Evolutionary conservation across 768 basidiomycete species (phyloP).

Genomic region (Calocybe cyanea): DNA sequence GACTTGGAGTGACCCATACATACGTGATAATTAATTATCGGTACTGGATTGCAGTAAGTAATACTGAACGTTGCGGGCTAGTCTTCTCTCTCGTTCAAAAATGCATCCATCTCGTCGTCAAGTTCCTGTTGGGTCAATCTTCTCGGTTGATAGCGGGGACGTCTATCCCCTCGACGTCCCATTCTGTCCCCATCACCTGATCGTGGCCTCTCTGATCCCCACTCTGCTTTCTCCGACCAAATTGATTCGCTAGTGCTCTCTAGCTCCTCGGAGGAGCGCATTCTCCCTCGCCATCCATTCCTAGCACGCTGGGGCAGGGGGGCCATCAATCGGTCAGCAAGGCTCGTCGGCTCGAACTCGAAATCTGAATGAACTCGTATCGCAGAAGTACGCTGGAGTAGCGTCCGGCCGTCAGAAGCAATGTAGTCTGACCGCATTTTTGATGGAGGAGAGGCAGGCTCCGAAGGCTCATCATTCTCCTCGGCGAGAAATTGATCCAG

Average conservation of each 20-base stretch:
- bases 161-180: conserved; percentile 26
- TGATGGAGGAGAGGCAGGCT: conserved; percentile 49
- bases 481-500: conserved; percentile 65
- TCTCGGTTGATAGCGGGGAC: conserved; percentile 37
- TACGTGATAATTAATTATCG: too few species aligned
- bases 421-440: conserved; percentile 71
- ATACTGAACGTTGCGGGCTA: too few species aligned
- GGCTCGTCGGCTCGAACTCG: conserved; percentile 22
- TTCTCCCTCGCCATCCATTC: conserved; percentile 18
- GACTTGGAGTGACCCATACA: too few species aligned
- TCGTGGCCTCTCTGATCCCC: conserved; percentile 11
- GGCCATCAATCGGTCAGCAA: conserved; percentile 44
- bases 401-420: conserved; percentile 42
- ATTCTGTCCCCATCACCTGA: conserved; percentile 13
- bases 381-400: conserved; percentile 53
- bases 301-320: conserved; percentile 41
- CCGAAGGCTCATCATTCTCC: conserved; percentile 14
- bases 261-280: conserved; percentile 17
- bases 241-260: conserved; percentile 18
- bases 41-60: too few species aligned
- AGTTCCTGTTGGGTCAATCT: conserved; percentile 71
- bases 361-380: conserved; percentile 36
- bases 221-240: conserved; percentile 16
- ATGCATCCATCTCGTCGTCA: conserved; percentile 81
- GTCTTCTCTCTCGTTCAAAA: conserved; percentile 49